These are phyloP conservation scores for Eucalyptus curtisii DNA, from an alignment of 345 rosid genomes.

Conservation along the genomic window DNA sequence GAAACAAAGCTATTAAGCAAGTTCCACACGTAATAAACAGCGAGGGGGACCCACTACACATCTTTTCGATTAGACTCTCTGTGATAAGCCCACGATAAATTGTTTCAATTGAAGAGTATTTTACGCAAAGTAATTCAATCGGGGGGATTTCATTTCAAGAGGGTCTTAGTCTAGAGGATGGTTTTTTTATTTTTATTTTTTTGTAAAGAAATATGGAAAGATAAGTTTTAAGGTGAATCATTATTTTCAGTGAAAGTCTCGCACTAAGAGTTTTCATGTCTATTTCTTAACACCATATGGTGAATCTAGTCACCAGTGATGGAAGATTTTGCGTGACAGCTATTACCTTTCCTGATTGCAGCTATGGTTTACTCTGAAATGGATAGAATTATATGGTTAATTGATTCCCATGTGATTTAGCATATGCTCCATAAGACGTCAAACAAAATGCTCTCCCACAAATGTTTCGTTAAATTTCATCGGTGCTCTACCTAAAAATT, in stretches of 20 bases:
- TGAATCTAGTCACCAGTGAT: background rate
- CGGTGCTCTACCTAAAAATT: background rate
- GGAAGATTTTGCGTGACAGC: background rate
- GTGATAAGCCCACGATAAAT: background rate
- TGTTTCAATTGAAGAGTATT: background rate
- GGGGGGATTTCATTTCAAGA: background rate
- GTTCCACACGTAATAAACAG: background rate
- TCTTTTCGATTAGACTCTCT: background rate
- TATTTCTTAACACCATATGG: background rate
- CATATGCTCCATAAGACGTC: background rate
- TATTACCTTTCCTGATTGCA: background rate
- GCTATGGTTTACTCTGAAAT: background rate
- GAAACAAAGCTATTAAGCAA: background rate
- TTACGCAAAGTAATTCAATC: background rate
- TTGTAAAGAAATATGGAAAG: background rate
- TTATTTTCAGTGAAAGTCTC: background rate
- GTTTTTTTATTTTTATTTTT: background rate
- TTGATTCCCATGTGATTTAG: background rate
- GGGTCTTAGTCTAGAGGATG: background rate
- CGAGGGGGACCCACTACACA: background rate
- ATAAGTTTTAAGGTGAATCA: background rate
- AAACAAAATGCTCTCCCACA: background rate
- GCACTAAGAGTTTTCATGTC: background rate
- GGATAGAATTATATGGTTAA: background rate
- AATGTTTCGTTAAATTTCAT: background rate